A percentile compares a stretch with the other conserved stretches of the same genome.
These are phyloP conservation scores for Sclerotinia nivalis DNA, from an alignment of 2,329 filamentous ascomycete species.

Conservation along the genomic window DNA sequence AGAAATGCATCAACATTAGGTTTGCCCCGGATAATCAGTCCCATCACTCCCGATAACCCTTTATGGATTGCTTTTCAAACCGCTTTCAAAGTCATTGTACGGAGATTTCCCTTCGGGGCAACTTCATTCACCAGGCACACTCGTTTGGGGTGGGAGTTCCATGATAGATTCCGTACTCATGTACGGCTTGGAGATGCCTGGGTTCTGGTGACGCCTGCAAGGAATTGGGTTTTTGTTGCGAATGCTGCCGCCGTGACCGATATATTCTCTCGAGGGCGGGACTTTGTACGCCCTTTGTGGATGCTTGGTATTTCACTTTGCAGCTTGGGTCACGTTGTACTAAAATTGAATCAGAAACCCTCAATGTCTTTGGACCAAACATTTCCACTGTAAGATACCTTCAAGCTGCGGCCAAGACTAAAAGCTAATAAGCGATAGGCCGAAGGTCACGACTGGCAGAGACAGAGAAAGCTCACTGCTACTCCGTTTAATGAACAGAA, in stretches of 20 bases:
- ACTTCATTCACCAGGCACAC: slow-evolving; percentile 11
- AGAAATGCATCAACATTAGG: neutral
- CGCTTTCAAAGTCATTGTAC: neutral
- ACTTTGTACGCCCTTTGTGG: slow-evolving; percentile 15
- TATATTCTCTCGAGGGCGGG: neutral
- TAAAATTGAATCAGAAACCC: neutral
- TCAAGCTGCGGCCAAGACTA: neutral
- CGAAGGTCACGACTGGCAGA: slow-evolving; percentile 43
- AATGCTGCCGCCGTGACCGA: slow-evolving; percentile 14
- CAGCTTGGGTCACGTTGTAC: neutral
- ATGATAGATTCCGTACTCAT: slow-evolving; percentile 14
- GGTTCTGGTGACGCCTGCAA: slow-evolving; percentile 5
- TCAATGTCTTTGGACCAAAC: slow-evolving; percentile 16
- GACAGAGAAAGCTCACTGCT: slow-evolving; percentile 46
- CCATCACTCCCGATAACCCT: slow-evolving; percentile 21
- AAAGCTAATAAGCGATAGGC: slow-evolving; percentile 1
- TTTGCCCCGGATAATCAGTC: neutral
- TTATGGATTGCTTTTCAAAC: slow-evolving; percentile 19
- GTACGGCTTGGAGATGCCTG: slow-evolving; percentile 9
- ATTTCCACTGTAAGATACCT: slow-evolving; percentile 12
- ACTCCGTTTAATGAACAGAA: slow-evolving; percentile 48
- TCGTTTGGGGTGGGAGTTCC: slow-evolving; percentile 16
- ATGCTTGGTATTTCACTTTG: slow-evolving; percentile 1
- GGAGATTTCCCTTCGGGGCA: slow-evolving; percentile 11
- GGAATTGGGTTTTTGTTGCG: slow-evolving; percentile 12